A percentile compares a stretch with the other conserved stretches of the same genome.
Evolutionary conservation across 176 grass and related monocot species (phyloP).

Genomic region (sorghum (Sorghum bicolor)): Sorghum_bicolor_NCBIv3 NC_012872.2:62804001-62804500

Average conservation of each 20-base stretch:
- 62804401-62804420: slow-evolving; percentile 78
- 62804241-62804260: slow-evolving; percentile 94
- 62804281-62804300: slow-evolving; percentile 87
- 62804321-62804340: slow-evolving; percentile 75
- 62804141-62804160: slow-evolving; percentile 87
- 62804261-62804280: slow-evolving; percentile 95
- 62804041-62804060: slow-evolving; percentile 92
- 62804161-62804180: slow-evolving; percentile 86
- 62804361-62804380: slow-evolving; percentile 90
- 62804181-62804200: slow-evolving; percentile 34
- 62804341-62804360: slow-evolving; percentile 78
- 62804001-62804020: slow-evolving; percentile 99
- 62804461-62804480: slow-evolving; percentile 84
- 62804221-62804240: neutral
- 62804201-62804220: slow-evolving; percentile 4
- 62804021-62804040: slow-evolving; percentile 88
- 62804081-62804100: slow-evolving; percentile 97
- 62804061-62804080: slow-evolving; percentile 99
- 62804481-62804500: slow-evolving; percentile 94
- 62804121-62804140: slow-evolving; percentile 93
- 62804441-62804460: slow-evolving; percentile 84
- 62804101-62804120: slow-evolving; percentile 89
- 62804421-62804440: slow-evolving; percentile 97
- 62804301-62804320: slow-evolving; percentile 71
- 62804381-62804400: slow-evolving; percentile 64